Evolutionary conservation across 805 yeast genomes (phyloP).

Genomic region (Candida insectorum): DNA sequence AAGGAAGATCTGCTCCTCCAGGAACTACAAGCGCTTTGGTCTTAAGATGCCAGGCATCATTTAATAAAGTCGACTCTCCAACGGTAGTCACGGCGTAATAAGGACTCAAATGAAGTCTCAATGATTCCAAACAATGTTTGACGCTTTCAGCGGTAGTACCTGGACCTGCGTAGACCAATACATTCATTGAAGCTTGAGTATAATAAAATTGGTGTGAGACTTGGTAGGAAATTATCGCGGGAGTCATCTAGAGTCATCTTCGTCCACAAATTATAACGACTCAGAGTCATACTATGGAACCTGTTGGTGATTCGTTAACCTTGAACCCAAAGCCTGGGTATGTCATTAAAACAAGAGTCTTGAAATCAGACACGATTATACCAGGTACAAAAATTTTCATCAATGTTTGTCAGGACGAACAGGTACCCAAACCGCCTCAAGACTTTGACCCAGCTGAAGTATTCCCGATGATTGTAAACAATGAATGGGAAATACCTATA

Average conservation of each 20-base stretch:
- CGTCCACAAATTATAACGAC: too few species aligned
- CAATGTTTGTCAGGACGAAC: conserved; percentile 65
- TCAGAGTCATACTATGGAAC: too few species aligned
- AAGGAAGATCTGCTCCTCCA: conserved; percentile 96
- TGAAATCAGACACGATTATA: conserved; percentile 23
- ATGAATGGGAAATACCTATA: conserved; percentile 85
- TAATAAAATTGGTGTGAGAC: too few species aligned
- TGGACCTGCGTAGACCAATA: conserved; percentile 43
- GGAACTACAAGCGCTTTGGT: conserved; percentile 83
- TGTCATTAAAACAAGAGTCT: conserved; percentile 64
- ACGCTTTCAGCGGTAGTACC: conserved; percentile 89
- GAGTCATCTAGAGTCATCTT: too few species aligned
- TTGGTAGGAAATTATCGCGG: too few species aligned
- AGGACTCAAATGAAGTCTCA: conserved; percentile 75
- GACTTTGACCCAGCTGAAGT: conserved; percentile 56
- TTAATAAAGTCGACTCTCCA: conserved; percentile 54
- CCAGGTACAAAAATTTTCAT: conserved; percentile 62
- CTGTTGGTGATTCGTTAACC: conserved; percentile 15
- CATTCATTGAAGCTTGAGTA: too few species aligned
- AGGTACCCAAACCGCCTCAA: conserved; percentile 59
- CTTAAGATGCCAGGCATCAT: conserved; percentile 86
- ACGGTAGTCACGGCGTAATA: conserved; percentile 81
- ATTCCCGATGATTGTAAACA: conserved; percentile 60
- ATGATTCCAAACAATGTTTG: conserved; percentile 74
- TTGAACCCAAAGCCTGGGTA: conserved; percentile 62